Evolutionary conservation across 495 filamentous ascomycete species (phyloP), one percentile per base, ranked within the genome.

Genomic region (Penicillium argentinense): DNA sequence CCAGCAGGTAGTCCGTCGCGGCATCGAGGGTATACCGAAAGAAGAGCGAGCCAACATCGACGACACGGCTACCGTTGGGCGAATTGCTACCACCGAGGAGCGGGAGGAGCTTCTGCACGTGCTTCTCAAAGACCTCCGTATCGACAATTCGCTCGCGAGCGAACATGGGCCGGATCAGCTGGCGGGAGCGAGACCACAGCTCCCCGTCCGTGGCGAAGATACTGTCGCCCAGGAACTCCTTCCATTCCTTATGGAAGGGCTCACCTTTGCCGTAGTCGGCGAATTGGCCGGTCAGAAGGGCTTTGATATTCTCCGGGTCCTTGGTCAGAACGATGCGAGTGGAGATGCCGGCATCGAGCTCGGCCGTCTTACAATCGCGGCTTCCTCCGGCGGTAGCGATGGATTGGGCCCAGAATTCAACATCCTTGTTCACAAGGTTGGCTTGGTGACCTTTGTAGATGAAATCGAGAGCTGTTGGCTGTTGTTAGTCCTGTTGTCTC

Each of bases 1-100:
- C 91, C n/a, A 96, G 77, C 25, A 97, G 69, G 60, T 93, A 96
- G 46, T 92, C 87, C 11, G 91, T 93, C 2, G 88, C 83, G 2
- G 84, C 72, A 62, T 97, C 91, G 8, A 97, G 72, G 1, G 89
- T 91, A 53, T 85, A 88, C 7, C 88, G 79, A 72, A 88, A 91
- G 63, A 92, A 84, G 14, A 91, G 70, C 7, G 83, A 78, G 23
- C 76, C 74, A 25, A 92, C 76, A 61, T 95, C 82, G 16, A 90
- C 72, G 2, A 77, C 72, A 30, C 66, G 69, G 26, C 76, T 78
- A 25, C 76, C 68, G 21, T 72, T 36, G 2, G 63, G 57, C 7
- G 61, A 50, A 6, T 22, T 25, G n/a, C 54, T 57, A 11, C 74
- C 71, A 0, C 79, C 81, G 23, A 84, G 74, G 36, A 81, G 77